Conservation (phyloP, 352 stramenopile species). For the Peronospora farinosa region DNA sequence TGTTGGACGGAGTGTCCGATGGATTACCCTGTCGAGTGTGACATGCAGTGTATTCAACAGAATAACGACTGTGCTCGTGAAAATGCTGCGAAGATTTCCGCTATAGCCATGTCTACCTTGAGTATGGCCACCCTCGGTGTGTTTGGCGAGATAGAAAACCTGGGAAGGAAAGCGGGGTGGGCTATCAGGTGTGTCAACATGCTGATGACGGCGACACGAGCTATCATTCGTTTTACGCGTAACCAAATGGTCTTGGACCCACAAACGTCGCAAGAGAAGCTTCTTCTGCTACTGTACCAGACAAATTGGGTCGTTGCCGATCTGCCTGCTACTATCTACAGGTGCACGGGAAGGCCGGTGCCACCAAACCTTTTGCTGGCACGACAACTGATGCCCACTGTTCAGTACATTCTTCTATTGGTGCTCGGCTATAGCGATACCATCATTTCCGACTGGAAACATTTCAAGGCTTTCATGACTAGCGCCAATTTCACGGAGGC, state of each 20-base stretch:
- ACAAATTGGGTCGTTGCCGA: slow-evolving; percentile 51
- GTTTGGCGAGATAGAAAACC: slow-evolving; percentile 36
- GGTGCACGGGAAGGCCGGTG: slow-evolving; percentile 33
- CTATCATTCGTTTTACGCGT: slow-evolving; percentile 26
- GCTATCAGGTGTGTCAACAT: slow-evolving; percentile 39
- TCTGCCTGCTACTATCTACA: slow-evolving; percentile 42
- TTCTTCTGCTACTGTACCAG: slow-evolving; percentile 49
- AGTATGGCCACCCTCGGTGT: slow-evolving; percentile 26
- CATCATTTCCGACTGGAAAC: slow-evolving; percentile 22
- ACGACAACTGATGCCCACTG: slow-evolving; percentile 13
- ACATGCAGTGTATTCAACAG: too few relatives aligned
- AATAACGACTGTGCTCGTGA: slow-evolving; percentile 33
- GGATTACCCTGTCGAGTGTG: too few relatives aligned
- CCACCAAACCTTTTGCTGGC: slow-evolving; percentile 15
- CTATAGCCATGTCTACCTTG: too few relatives aligned
- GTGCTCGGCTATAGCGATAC: slow-evolving; percentile 29
- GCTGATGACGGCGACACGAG: slow-evolving; percentile 18
- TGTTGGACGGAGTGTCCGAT: too few relatives aligned
- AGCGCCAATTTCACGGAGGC: slow-evolving; percentile 23
- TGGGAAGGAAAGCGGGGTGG: slow-evolving; percentile 22
- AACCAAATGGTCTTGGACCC: slow-evolving; percentile 29
- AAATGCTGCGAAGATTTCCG: slow-evolving; percentile 25
- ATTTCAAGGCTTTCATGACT: slow-evolving; percentile 33
- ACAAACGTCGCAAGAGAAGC: slow-evolving; percentile 42
- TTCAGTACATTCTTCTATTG: slow-evolving; percentile 23